phyloP scores from a whole-genome alignment of 2,329 filamentous ascomycete genomes.

The Penicillium sp. region DNA sequence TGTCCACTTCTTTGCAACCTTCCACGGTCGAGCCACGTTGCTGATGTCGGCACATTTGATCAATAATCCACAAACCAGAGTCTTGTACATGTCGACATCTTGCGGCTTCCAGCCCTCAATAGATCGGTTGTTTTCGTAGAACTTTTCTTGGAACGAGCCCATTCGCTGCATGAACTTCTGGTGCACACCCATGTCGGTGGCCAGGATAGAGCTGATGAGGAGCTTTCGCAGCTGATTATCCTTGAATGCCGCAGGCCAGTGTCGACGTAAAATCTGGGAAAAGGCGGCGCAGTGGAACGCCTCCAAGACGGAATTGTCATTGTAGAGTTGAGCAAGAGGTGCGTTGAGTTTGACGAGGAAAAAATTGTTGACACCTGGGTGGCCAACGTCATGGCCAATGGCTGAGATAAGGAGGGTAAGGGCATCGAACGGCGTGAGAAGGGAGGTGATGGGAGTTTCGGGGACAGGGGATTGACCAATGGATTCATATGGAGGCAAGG shows the following conservation, averaged over 20 bases:
- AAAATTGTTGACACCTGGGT: slow-evolving; percentile 96
- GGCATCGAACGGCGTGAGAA: slow-evolving; percentile 83
- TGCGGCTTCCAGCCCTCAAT: slow-evolving; percentile 75
- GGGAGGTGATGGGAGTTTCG: slow-evolving; percentile 65
- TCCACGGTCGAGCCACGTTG: slow-evolving; percentile 86
- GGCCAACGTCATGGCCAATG: slow-evolving; percentile 97
- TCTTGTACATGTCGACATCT: slow-evolving; percentile 70
- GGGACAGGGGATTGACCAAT: slow-evolving; percentile 31
- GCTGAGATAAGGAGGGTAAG: slow-evolving; percentile 87
- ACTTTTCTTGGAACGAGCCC: slow-evolving; percentile 73
- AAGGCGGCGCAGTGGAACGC: slow-evolving; percentile 97
- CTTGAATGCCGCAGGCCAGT: slow-evolving; percentile 83
- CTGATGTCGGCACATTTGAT: slow-evolving; percentile 99
- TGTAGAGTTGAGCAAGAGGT: slow-evolving; percentile 90
- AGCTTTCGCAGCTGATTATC: slow-evolving; percentile 77
- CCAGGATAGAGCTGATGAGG: slow-evolving; percentile 96
- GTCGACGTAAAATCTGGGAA: slow-evolving; percentile 86
- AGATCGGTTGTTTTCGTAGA: slow-evolving; percentile 61
- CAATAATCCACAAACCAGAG: slow-evolving; percentile 80
- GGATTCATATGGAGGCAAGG: slow-evolving; percentile 64
- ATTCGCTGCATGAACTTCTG: slow-evolving; percentile 95
- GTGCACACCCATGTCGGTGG: slow-evolving; percentile 96
- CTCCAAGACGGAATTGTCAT: slow-evolving; percentile 93
- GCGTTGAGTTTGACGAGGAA: slow-evolving; percentile 91
- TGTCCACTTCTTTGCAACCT: slow-evolving; percentile 84